Evolutionary conservation across 176 grass and related monocot species (phyloP).

Genomic region (Zizania latifolia): DNA sequence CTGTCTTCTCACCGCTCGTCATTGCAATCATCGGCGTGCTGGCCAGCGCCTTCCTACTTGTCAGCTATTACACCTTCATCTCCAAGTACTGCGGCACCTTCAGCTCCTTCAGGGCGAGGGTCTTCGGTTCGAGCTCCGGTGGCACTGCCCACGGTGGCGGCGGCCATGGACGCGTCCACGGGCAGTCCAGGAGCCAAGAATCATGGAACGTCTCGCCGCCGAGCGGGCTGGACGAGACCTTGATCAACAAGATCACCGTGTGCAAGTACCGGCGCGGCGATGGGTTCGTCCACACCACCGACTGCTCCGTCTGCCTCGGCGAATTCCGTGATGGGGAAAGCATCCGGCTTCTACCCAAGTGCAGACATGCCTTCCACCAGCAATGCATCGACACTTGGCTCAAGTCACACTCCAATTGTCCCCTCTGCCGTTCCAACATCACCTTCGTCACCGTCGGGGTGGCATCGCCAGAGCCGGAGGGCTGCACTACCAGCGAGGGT

Average conservation of each 20-base stretch:
- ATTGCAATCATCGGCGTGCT: conserved; percentile 90
- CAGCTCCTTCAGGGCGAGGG: conserved; percentile 20
- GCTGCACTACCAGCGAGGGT: conserved; percentile 6
- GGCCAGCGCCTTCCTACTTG: conserved; percentile 74
- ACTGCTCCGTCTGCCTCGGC: conserved; percentile 86
- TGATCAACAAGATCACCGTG: conserved; percentile 76
- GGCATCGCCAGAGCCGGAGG: conserved; percentile 9
- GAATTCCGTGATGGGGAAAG: conserved; percentile 75
- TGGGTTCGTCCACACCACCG: conserved; percentile 33
- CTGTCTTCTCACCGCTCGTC: conserved; percentile 73
- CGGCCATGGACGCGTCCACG: neutral
- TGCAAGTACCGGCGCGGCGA: conserved; percentile 63
- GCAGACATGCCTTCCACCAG: conserved; percentile 81
- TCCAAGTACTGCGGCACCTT: conserved; percentile 69
- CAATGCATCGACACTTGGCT: conserved; percentile 87
- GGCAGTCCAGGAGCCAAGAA: conserved; percentile 41
- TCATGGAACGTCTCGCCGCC: conserved; percentile 46
- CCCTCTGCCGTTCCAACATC: conserved; percentile 81
- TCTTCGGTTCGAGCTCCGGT: conserved; percentile 16
- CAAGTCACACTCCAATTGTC: conserved; percentile 83
- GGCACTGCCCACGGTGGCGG: neutral
- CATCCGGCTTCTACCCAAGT: conserved; percentile 78
- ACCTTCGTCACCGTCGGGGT: neutral
- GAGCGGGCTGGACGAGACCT: conserved; percentile 53
- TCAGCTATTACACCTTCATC: conserved; percentile 81